Evolutionary conservation across 1,284 basidiomycete species (phyloP), one percentile per base, ranked within the genome.

Genomic region (Abortiporus biennis): DNA sequence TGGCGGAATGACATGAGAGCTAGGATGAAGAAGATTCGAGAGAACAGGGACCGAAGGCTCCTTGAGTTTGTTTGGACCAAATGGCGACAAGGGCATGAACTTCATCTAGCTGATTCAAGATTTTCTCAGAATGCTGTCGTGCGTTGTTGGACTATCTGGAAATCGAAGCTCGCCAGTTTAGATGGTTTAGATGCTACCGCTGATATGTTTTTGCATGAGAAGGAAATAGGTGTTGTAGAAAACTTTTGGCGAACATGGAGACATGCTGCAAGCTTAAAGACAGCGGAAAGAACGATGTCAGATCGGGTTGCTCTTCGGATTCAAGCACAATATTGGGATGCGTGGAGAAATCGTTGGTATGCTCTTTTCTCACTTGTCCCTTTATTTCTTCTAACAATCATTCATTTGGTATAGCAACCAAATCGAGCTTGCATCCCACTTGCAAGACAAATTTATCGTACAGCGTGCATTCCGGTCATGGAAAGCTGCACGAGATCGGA

Each of bases 1-100:
- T 84, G 84, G 82, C 70, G 81, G 20, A 63, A 72, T 24, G 74
- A 74, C 31, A 84, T 86, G 80, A 78, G 85, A 17, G 53, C 63
- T 38, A 79, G 73, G 47, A 81, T 85, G 77, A 80, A 77, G 52
- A 56, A 59, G 15, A 62, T 82, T 31, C 76, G 74, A 38, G 71
- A 74, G 41, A 75, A 64, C 44, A 67, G 69, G 42, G 76, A 80
- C 29, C 46, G 53, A 3, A 67, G 69, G 47, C 53, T 82, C 36
- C 56, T 66, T 52, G 73, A 66, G 51, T 70, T 76, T 48, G 69
- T 69, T 12, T 83, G 78, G 78, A 62, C 59, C 22, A 74, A 71
- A 50, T 87, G 85, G 85, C 68, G 71, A 32, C 76, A 75, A 45
- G 61, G 66, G 8, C 68, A 75, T 47, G 65, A 64, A n/a, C 66